phyloP scores from a whole-genome alignment of 805 yeast species.

The Ogataea sp. region DNA sequence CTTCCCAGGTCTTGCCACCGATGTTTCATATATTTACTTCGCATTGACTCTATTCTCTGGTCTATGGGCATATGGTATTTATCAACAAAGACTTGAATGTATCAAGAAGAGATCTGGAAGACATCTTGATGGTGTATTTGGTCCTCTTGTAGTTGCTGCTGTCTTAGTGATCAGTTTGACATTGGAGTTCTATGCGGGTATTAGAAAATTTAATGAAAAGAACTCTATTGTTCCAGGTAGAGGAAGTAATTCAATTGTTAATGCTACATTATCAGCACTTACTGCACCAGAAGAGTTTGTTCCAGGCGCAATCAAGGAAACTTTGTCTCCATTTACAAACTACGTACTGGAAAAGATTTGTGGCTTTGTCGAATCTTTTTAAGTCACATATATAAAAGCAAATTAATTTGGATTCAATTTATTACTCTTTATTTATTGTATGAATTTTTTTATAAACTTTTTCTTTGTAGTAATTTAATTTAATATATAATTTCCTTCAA shows the following conservation, averaged over 20 bases:
- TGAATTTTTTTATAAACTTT: too few relatives aligned
- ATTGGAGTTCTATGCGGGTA: slow-evolving; percentile 66
- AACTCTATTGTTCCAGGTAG: neutral
- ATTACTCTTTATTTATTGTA: neutral
- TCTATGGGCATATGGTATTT: slow-evolving; percentile 81
- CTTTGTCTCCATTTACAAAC: slow-evolving; percentile 19
- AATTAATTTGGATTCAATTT: neutral
- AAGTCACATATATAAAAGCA: neutral
- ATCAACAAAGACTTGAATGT: slow-evolving; percentile 58
- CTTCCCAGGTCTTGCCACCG: slow-evolving; percentile 53
- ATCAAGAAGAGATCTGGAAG: slow-evolving; percentile 77
- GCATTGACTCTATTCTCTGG: slow-evolving; percentile 76
- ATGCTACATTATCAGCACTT: slow-evolving; percentile 1
- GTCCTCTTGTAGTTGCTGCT: slow-evolving; percentile 73
- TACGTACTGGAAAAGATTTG: slow-evolving; percentile 17
- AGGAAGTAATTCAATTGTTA: neutral
- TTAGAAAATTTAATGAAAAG: slow-evolving; percentile 26
- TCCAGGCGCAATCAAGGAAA: slow-evolving; percentile 5
- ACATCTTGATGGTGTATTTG: slow-evolving; percentile 84
- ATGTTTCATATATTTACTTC: slow-evolving; percentile 74
- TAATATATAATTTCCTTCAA: too few relatives aligned
- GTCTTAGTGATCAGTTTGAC: slow-evolving; percentile 61
- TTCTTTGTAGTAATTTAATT: too few relatives aligned
- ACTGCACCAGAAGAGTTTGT: slow-evolving; percentile 7
- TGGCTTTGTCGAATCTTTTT: slow-evolving; percentile 15